A percentile compares a stretch with the other conserved stretches of the same genome.
These are phyloP conservation scores for Boletus insuetus DNA, from an alignment of 768 basidiomycete genomes.

Conservation along the genomic window DNA sequence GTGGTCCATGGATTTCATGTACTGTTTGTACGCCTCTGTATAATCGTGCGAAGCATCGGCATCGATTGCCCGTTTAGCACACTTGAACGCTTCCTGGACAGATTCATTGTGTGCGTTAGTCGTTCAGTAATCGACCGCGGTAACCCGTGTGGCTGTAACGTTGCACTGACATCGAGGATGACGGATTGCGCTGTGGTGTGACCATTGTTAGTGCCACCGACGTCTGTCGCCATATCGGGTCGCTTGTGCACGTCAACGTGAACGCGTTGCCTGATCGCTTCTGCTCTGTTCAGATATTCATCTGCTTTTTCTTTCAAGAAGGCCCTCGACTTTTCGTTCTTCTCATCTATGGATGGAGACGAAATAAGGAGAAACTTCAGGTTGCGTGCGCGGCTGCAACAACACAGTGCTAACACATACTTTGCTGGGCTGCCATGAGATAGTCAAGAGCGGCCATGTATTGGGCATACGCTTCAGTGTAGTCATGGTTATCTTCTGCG, in stretches of 20 bases:
- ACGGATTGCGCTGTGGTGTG: constrained; percentile 6
- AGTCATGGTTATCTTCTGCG: constrained; percentile 86
- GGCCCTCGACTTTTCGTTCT: constrained; percentile 17
- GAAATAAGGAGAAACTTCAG: too few species aligned
- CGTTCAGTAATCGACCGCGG: background rate
- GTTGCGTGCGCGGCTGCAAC: background rate
- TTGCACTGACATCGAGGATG: constrained; percentile 16
- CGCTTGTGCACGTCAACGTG: background rate
- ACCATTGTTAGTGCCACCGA: background rate
- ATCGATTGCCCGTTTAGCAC: constrained; percentile 86
- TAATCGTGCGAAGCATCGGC: constrained; percentile 89
- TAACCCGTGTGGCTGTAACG: too few species aligned
- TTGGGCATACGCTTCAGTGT: constrained; percentile 86
- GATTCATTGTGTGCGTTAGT: background rate
- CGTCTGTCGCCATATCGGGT: background rate
- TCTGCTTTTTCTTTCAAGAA: constrained; percentile 18
- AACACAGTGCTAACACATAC: constrained; percentile 36
- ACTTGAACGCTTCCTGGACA: constrained; percentile 70
- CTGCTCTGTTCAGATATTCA: constrained; percentile 20
- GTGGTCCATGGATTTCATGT: constrained; percentile 92
- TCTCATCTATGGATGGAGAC: constrained; percentile 8
- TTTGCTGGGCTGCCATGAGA: constrained; percentile 94
- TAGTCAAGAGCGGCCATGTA: constrained; percentile 95
- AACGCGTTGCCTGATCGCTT: constrained; percentile 3
- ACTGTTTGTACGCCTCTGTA: constrained; percentile 88